A percentile compares a stretch with the other conserved stretches of the same genome.
Conservation (phyloP, 768 basidiomycete species). For the Omphalotus guepiniiformis region DNA sequence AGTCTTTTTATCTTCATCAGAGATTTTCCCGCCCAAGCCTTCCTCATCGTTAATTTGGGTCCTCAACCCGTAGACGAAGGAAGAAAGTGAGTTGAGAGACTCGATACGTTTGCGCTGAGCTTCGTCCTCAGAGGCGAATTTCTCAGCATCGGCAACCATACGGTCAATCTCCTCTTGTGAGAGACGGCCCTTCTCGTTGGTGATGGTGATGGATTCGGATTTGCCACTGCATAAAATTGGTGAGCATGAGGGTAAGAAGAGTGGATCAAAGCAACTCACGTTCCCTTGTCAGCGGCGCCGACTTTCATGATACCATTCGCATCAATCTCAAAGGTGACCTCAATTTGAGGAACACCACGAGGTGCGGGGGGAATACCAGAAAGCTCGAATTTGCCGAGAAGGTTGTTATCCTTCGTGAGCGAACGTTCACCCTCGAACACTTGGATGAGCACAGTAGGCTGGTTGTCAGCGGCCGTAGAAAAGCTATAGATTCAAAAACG, state of each 20-base stretch:
- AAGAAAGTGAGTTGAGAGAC: constrained; percentile 72
- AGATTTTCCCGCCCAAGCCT: constrained; percentile 86
- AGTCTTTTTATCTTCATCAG: constrained; percentile 78
- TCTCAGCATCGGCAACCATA: constrained; percentile 38
- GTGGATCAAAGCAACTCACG: constrained; percentile 11
- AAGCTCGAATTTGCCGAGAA: constrained; percentile 45
- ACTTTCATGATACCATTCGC: constrained; percentile 45
- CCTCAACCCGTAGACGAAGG: constrained; percentile 84
- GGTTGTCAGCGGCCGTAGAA: constrained; percentile 51
- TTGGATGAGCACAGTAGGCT: constrained; percentile 33
- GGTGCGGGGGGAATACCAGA: constrained; percentile 43
- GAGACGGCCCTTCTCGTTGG: constrained; percentile 48
- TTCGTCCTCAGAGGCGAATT: constrained; percentile 68
- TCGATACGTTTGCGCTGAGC: constrained; percentile 79
- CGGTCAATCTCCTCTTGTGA: constrained; percentile 38
- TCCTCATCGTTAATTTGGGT: constrained; percentile 81
- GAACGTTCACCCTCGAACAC: constrained; percentile 38
- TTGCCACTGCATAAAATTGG: constrained; percentile 23
- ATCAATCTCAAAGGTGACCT: constrained; percentile 48
- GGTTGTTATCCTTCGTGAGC: constrained; percentile 44
- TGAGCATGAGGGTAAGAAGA: not conserved
- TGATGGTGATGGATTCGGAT: constrained; percentile 35
- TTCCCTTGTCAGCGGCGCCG: constrained; percentile 36
- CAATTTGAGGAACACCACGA: constrained; percentile 48
- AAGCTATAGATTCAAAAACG: constrained; percentile 20